phyloP scores from a whole-genome alignment of 2,329 filamentous ascomycete genomes.

The Cephalotrichum gorgonifer region DNA sequence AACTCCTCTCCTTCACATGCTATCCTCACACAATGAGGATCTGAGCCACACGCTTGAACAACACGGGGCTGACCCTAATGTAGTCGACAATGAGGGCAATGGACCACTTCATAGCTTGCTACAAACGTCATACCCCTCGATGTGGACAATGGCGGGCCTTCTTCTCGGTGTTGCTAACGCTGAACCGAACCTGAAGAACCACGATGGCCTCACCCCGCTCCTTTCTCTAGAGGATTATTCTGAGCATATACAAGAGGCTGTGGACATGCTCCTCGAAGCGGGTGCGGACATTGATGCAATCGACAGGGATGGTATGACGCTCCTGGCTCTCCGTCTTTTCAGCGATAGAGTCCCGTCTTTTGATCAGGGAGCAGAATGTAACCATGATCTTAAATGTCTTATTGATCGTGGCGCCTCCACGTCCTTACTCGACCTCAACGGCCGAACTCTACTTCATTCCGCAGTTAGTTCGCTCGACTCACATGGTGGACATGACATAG shows the following conservation, averaged over 20 bases:
- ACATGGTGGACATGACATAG: too few relatives aligned
- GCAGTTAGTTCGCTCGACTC: too few relatives aligned
- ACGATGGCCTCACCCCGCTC: constrained; percentile 10
- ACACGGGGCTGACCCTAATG: constrained; percentile 11
- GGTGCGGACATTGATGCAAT: constrained; percentile 13
- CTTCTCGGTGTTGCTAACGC: constrained; percentile 9
- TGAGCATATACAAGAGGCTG: neutral
- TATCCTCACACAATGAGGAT: neutral
- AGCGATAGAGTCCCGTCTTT: too few relatives aligned
- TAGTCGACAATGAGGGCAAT: constrained; percentile 12
- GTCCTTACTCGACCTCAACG: constrained; percentile 7
- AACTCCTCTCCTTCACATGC: constrained; percentile 12
- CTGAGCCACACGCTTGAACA: constrained; percentile 7
- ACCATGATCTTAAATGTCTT: too few relatives aligned
- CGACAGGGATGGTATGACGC: constrained; percentile 9
- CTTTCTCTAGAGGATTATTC: too few relatives aligned
- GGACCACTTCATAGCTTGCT: constrained; percentile 11
- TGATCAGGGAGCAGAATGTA: too few relatives aligned
- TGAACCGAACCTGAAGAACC: constrained; percentile 12
- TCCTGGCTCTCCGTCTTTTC: too few relatives aligned
- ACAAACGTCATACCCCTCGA: neutral
- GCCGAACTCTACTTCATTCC: constrained; percentile 12
- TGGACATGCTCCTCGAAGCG: constrained; percentile 9
- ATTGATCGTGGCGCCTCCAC: constrained; percentile 9
- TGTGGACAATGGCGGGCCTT: neutral